Base-by-base conservation (phyloP, 805 yeast genomes). In the Torulaspora quercuum region DNA sequence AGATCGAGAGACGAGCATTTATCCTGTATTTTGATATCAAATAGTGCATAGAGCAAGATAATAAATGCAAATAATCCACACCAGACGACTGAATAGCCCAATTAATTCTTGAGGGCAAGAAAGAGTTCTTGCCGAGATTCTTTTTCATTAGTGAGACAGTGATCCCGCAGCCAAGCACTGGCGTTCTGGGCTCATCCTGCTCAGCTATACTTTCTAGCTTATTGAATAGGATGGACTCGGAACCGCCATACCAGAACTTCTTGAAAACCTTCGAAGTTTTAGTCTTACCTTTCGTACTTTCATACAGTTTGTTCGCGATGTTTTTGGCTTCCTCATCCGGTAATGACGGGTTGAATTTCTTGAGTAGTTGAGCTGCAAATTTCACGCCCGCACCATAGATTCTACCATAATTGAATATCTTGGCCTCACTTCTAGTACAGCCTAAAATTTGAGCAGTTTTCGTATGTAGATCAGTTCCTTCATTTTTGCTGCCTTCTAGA, bases 61-160 rank as follows among this genome's bases (percentile, higher is more conserved):
- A 59, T 25, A 92, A 58, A 57, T 92, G 99, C 35, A 92, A 68
- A 54, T 94, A 92, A 58, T 92, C 98, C 12, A 94, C 99, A 23
- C 98, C 99, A 1, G 96, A 86, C 14, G 96, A 86, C 59, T 92
- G 99, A 55, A 92, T 92, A 0, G 96, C 86, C 99, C 99, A 92
- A 54, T 92, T 92, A 45, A 89, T 81, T 52, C 99, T 65, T 1
- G 96, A 87, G 0, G 98, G 92, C 46, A 92, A 63, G 56, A 81
- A 92, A 1, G 77, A 66, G 44, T 75, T 75, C 24, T 75, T 65
- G 27, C 75, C 76, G 49, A 92, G 68, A 57, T 90, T 80, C 35
- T 68, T 66, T 27, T 75, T 72, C 48, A 74, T 72, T 40, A 92
- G 66, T 0, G 97, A 95, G 40, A 77, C 77, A 0, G 99, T 92